Evolutionary conservation across 257 asterid genomes (phyloP), one percentile per base, ranked within the genome.

Genomic region (Solanum chiquidenum): DNA sequence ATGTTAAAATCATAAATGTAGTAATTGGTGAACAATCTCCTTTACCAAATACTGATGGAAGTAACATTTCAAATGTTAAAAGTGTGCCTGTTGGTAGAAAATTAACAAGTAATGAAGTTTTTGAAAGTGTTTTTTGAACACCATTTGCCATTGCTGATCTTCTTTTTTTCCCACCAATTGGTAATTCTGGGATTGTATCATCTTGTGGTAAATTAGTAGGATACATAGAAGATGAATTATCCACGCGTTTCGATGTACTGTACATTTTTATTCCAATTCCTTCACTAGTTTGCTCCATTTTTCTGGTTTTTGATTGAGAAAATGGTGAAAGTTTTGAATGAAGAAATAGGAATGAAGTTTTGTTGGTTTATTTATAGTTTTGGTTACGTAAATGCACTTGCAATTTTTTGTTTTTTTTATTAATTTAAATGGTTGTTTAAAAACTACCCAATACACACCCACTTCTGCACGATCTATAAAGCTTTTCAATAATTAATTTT

Each of bases 51-150:
- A 96, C 89, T 0, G 98, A 94, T 1, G 98, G 99, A 52, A 96
- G 96, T 84, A 96, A 94, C 98, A 94, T 96, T 83, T 95, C 99
- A 86, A 96, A 96, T 29, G 99, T 94, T 72, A 95, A 94, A 18
- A 96, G 98, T 18, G 99, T 96, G 27, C 98, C 98, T 2, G 98
- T 96, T 7, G 99, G 98, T 74, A 95, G 95, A 88, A 96, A 96
- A 90, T 96, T 95, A 46, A 94, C 95, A 1, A 96, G 98, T 80
- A 96, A 83, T 1, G 98, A 94, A 14, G 98, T 94, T 87, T 96
- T 95, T 2, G 98, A 94, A 31, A 96, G 94, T 1, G 98, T 95
- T 37, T 95, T 96, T 69, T 95, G 99, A n/a, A 96, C 97, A 33
- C 98, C 98, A 62, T 42, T 93, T 2, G 99, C 96, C 52, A 96